Base-by-base conservation (phyloP, 306 rosid genomes). In the Clitoria ternatea region DNA sequence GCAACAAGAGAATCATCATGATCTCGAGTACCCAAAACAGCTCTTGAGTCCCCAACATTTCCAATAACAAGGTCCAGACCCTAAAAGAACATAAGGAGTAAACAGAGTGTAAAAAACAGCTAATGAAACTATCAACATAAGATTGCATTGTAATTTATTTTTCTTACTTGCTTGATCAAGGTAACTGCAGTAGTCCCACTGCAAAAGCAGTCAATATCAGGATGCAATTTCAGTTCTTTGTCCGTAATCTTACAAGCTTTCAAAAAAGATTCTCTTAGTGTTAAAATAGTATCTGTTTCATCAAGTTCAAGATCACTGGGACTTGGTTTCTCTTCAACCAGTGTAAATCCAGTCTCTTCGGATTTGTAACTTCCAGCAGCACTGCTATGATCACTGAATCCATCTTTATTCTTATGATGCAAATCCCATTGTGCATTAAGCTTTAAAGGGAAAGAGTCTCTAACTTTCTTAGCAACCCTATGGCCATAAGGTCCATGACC, bases 401-500 rank as follows among this genome's bases (percentile, higher is more conserved):
- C 88, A 63, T 79, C 83, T 40, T 20, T 65, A 43, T 66, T 44
- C 64, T 76, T 77, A 18, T 57, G 71, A 32, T 74, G 80, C 66
- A 87, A 75, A 64, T 85, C 94, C 97, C 84, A 85, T 48, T 81
- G 92, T 48, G 96, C 87, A 78, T 61, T 76, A 39, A 93, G 82
- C 84, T 82, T 90, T 81, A 87, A 47, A 71, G 98, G 98, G 48
- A 93, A 90, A 64, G 84, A 84, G 73, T 92, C 96, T 77, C 98
- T 88, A 47, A 92, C 96, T 84, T 70, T 88, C 81, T 78, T 93
- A 15, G 98, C 92, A 74, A 93, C 94, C 77, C 79, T 53, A 83
- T 90, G 98, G 66, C 98, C 98, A 78, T 45, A 54, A 66, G 97
- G 98, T 69, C 98, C 98, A 53, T 93, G 98, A 37, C 98, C 98